A percentile compares a stretch with the other conserved stretches of the same genome.
Evolutionary conservation across 148 eudicot species (phyloP).

Genomic region (Hydrangea macrophylla): DNA sequence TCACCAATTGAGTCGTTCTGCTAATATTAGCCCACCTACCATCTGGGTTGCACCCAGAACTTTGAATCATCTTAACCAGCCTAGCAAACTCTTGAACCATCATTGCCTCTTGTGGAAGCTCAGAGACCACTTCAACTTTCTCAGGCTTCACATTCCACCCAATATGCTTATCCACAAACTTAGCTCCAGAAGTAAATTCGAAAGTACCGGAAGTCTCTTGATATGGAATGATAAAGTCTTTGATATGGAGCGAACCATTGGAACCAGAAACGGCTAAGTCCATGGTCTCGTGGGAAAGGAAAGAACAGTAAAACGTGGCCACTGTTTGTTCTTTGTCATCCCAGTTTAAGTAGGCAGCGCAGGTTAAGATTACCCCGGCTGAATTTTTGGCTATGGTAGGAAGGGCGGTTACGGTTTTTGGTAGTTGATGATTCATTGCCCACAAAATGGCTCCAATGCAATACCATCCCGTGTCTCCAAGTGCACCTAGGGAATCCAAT

Average conservation of each 20-base stretch:
- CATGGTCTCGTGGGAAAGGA: constrained; percentile 28
- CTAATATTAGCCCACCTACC: constrained; percentile 27
- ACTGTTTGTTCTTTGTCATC: constrained; percentile 23
- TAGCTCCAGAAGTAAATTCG: constrained; percentile 31
- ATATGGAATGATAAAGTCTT: constrained; percentile 38
- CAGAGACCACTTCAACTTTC: constrained; percentile 24
- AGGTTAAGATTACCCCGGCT: constrained; percentile 35
- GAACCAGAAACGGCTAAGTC: constrained; percentile 25
- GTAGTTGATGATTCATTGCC: constrained; percentile 35
- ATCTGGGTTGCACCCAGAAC: constrained; percentile 19
- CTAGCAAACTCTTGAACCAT: constrained; percentile 39
- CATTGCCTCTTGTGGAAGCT: constrained; percentile 35
- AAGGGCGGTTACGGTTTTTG: constrained; percentile 30
- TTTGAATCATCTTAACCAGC: constrained; percentile 25
- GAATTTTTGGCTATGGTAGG: constrained; percentile 23
- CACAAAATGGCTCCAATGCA: constrained; percentile 42
- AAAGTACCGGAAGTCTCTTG: constrained; percentile 29
- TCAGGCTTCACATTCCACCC: constrained; percentile 45
- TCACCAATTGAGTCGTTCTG: constrained; percentile 31
- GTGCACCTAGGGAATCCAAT: constrained; percentile 35
- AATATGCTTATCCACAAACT: constrained; percentile 33
- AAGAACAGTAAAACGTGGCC: constrained; percentile 35
- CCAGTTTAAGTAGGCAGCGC: constrained; percentile 34
- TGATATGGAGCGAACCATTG: constrained; percentile 30
- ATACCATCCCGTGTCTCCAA: constrained; percentile 48